phyloP scores from a whole-genome alignment of 1,284 basidiomycete genomes.

The Cerioporus squamosus region DNA sequence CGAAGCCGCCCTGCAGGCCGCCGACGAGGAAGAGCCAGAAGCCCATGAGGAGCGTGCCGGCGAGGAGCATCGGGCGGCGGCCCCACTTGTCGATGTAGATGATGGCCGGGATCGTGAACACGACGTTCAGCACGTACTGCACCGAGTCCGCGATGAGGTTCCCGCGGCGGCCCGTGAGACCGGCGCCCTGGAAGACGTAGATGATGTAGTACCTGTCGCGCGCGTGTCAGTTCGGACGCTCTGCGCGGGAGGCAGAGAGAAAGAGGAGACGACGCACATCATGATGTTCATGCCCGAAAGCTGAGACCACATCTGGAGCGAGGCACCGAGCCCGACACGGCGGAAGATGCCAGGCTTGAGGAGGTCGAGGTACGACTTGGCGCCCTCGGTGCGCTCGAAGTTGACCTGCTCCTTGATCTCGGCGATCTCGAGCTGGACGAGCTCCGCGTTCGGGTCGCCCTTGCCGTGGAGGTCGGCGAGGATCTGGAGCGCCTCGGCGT shows the following conservation, averaged over 20 bases:
- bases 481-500: conserved; percentile 76
- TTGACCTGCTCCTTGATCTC: conserved; percentile 80
- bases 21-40: conserved; percentile 80
- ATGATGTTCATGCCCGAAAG: conserved; percentile 58
- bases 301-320: conserved; percentile 53
- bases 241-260: not conserved
- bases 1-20: conserved; percentile 70
- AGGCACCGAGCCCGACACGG: conserved; percentile 46
- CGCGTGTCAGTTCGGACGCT: not conserved
- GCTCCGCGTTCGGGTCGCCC: conserved; percentile 64
- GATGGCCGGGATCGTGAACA: conserved; percentile 74
- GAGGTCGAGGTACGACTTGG: conserved; percentile 74
- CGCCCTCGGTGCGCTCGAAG: conserved; percentile 73
- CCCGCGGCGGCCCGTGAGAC: conserved; percentile 68
- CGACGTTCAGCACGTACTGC: conserved; percentile 79
- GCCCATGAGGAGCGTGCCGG: conserved; percentile 70
- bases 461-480: conserved; percentile 81
- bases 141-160: conserved; percentile 80
- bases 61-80: conserved; percentile 75
- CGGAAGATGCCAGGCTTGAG: conserved; percentile 50
- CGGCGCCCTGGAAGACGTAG: conserved; percentile 79
- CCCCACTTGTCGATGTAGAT: conserved; percentile 81
- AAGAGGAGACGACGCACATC: conserved; percentile 57
- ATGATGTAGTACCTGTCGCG: conserved; percentile 68
- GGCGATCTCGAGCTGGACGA: conserved; percentile 79